Base-by-base conservation (phyloP, 345 rosid species). In the Eucalyptus camaldulensis region DNA sequence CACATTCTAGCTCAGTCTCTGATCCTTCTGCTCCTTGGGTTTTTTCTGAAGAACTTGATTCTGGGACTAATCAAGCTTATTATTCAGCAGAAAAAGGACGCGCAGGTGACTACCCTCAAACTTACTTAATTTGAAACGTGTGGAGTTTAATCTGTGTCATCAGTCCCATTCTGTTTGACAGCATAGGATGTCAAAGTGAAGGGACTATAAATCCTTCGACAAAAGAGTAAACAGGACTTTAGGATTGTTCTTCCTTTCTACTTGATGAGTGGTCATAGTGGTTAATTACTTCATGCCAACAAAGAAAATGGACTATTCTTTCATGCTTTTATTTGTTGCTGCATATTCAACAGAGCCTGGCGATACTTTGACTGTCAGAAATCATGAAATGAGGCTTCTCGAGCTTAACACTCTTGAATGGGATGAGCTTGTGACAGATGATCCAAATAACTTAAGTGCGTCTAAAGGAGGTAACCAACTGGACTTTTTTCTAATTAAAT, bases 401-500 rank as follows among this genome's bases (percentile, higher is more conserved):
- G 99, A 98, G 91, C 91, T 98, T 91, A 98, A 97, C 91, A 98
- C 99, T 24, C 98, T 98, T 90, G 99, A 98, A 88, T 98, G 99
- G 99, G 99, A 98, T 90, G 98, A 98, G 91, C 95, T 96, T 85
- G 94, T 95, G 87, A 87, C 92, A 80, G 95, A 93, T 85, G 95
- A 95, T 92, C 91, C 91, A 86, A 89, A 90, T 87, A 88, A 90
- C 90, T 91, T 88, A 33, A 80, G 91, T 87, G 89, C 88, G 62
- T 88, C 93, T 76, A 87, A 83, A 90, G 92, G 87, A 93, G 99
- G 99, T 98, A 92, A 51, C 22, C 43, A 47, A 49, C n/a, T 69
- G 86, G 49, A 40, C 62, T 24, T n/a, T 49, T 89, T 62, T 89
- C 85, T 80, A 47, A 27, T 37, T 50, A 13, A 31, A 37, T 60